Conservation (phyloP, 768 basidiomycete genomes). For the Tremella mesenterica region DNA sequence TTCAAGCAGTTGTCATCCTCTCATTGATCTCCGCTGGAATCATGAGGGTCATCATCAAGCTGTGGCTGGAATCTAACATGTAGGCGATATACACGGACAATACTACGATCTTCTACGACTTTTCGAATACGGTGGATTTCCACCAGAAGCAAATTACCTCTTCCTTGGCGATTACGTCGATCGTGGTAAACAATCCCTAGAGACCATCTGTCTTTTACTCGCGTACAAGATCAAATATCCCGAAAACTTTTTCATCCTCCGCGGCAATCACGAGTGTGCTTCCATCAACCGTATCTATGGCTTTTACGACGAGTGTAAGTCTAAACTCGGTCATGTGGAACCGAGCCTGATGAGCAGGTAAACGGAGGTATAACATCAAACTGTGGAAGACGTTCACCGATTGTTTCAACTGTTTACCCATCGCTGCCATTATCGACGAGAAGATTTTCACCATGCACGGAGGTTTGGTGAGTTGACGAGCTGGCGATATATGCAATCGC, state of each 20-base stretch:
- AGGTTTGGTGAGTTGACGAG: conserved; percentile 52
- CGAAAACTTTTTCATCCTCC: conserved; percentile 99
- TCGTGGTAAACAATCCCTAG: conserved; percentile 95
- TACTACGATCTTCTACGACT: conserved; percentile 96
- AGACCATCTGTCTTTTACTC: conserved; percentile 97
- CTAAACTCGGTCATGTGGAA: neutral
- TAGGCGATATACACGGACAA: conserved; percentile 98
- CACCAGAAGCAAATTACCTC: conserved; percentile 99
- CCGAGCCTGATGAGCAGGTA: conserved; percentile 55
- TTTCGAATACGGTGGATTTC: conserved; percentile 98
- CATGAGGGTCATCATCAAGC: conserved; percentile 9
- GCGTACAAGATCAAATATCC: conserved; percentile 99
- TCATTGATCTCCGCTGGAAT: conserved; percentile 10
- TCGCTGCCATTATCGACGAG: conserved; percentile 99
- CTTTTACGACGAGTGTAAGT: conserved; percentile 98
- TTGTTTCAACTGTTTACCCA: conserved; percentile 98
- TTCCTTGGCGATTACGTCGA: conserved; percentile 99
- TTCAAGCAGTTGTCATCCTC: neutral
- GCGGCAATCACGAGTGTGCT: conserved; percentile 98
- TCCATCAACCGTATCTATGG: conserved; percentile 99
- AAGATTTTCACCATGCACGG: conserved; percentile 99
- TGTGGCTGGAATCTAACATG: neutral
- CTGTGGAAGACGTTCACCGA: conserved; percentile 99
- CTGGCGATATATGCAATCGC: neutral
- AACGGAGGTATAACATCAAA: conserved; percentile 99